A percentile compares a stretch with the other conserved stretches of the same genome.
Evolutionary conservation across 331 rosid species (phyloP).

Genomic region (Quercus lobata): DNA sequence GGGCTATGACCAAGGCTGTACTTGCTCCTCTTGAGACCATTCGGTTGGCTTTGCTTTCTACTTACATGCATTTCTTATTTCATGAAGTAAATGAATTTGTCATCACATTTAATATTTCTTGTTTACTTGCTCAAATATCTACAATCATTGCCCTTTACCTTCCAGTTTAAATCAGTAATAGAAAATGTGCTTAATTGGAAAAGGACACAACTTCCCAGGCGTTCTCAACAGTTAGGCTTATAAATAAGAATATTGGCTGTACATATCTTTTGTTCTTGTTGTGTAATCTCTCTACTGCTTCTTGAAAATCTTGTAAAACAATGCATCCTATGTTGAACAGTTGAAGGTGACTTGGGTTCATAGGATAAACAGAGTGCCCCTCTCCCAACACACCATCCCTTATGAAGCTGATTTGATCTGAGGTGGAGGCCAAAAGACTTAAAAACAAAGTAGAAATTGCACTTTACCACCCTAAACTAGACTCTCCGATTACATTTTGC

Average conservation of each 20-base stretch:
- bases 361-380: background rate
- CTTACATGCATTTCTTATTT: background rate
- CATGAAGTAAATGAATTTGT: background rate
- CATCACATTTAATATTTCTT: background rate
- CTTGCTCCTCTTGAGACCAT: conserved; percentile 98
- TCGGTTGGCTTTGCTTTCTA: conserved; percentile 47
- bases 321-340: background rate
- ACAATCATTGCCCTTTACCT: background rate
- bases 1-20: conserved; percentile 95
- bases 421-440: background rate
- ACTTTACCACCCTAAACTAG: no score
- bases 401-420: background rate
- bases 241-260: background rate
- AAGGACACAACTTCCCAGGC: background rate
- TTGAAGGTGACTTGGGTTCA: background rate
- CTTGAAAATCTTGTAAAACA: background rate
- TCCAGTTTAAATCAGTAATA: background rate
- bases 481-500: no score
- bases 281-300: background rate
- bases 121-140: background rate
- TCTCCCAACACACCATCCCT: background rate
- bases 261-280: background rate
- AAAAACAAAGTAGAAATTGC: background rate
- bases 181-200: background rate
- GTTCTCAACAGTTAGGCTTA: background rate